Evolutionary conservation across 2,329 filamentous ascomycete genomes (phyloP), one percentile per base, ranked within the genome.

Genomic region (Blastomyces emzantsi): DNA sequence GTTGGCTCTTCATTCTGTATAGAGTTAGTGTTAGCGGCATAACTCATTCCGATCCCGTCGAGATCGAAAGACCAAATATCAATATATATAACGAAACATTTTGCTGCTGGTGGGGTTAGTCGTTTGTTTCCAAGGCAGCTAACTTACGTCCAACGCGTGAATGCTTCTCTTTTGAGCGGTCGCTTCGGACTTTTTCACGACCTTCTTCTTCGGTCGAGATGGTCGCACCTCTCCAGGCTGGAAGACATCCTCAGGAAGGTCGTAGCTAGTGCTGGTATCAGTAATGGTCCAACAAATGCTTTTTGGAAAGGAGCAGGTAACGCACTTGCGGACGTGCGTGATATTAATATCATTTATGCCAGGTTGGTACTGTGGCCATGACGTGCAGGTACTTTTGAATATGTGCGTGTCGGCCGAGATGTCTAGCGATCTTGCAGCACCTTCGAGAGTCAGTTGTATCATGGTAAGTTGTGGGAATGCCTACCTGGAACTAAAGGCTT

Each of bases 241-340:
- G 73, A 99, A 99, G 2, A 97, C 87, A 74, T 99, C 93, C 65
- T 90, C 87, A 36, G 94, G 94, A 33, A 99, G 83, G 72, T 92
- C 87, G 73, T 90, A 90, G 76, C 92, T 67, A 54, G 60, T 41
- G 30, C 17, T 9, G 62, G 62, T 45, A 68, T 69, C 65, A 70
- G 64, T 64, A 63, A 43, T 61, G 13, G 63, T 22, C 64, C 57
- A 54, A 62, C 22, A 54, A 33, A 60, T 58, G 17, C 43, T 33
- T 3, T 3, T 25, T 49, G 45, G 19, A 22, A 30, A 19, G 47
- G 51, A 19, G 13, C 43, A 49, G 30, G 36, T 36, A 28, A 79
- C 87, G 78, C 82, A 96, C 92, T 89, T 95, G 76, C 90, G 88
- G 60, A 92, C 87, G 72, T 96, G 88, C 65, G 91, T 88, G 61